Evolutionary conservation across 176 grass and related monocot species (phyloP).

Genomic region (Poa pratensis): DNA sequence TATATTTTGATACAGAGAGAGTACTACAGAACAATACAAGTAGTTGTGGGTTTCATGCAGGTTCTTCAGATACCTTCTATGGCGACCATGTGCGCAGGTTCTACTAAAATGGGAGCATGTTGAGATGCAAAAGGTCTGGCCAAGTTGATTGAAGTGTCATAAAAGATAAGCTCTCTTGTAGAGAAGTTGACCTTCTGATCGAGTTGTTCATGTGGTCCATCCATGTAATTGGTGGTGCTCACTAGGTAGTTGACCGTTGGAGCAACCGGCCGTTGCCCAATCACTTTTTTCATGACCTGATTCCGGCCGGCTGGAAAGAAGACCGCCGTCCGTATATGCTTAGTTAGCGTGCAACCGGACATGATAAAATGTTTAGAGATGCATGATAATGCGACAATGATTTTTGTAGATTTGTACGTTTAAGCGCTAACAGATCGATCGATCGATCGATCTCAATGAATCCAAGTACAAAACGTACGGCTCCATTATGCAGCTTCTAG

Average conservation of each 20-base stretch:
- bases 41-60: too few species aligned
- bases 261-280: neutral
- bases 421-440: neutral
- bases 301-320: neutral
- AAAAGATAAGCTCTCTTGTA: constrained; percentile 4
- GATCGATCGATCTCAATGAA: constrained; percentile 25
- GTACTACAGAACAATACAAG: too few species aligned
- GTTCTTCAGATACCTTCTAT: too few species aligned
- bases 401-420: neutral
- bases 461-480: constrained; percentile 35
- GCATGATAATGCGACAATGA: constrained; percentile 9
- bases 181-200: constrained; percentile 46
- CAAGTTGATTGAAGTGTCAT: constrained; percentile 28
- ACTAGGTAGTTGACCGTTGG: constrained; percentile 32
- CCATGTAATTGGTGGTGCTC: neutral
- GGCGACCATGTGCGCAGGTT: too few species aligned
- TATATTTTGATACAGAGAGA: too few species aligned
- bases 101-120: neutral
- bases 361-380: neutral
- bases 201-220: constrained; percentile 9
- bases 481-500: neutral
- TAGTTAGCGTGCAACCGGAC: neutral
- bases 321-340: neutral
- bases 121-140: neutral
- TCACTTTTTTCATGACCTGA: neutral